Conservation (phyloP, 108 stramenopile genomes). For the Skeletonema potamos region DNA sequence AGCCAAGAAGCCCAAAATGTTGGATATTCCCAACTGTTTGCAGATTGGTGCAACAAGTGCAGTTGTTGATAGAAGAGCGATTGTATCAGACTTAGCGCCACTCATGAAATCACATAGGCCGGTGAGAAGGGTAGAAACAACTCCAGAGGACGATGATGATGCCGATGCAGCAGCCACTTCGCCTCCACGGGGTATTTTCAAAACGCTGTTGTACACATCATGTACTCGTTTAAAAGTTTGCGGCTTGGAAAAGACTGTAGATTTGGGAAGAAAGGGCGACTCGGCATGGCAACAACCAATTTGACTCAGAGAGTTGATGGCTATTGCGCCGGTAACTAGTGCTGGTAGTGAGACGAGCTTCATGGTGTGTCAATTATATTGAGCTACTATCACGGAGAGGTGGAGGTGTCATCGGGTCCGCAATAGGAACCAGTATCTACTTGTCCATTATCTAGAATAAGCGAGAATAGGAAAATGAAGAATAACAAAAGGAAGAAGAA, state of each 20-base stretch:
- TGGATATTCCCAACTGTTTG: constrained; percentile 77
- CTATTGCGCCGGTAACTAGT: background rate
- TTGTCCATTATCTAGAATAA: too few relatives aligned
- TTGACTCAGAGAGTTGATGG: background rate
- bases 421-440: too few relatives aligned
- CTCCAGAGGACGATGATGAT: constrained; percentile 10
- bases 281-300: background rate
- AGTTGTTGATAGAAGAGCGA: constrained; percentile 80
- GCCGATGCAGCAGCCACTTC: constrained; percentile 10
- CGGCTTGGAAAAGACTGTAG: background rate
- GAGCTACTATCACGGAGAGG: too few relatives aligned
- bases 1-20: constrained; percentile 88
- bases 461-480: too few relatives aligned
- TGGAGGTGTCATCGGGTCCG: too few relatives aligned
- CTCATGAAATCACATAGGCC: constrained; percentile 55
- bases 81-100: constrained; percentile 85
- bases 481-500: too few relatives aligned
- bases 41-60: constrained; percentile 86
- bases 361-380: background rate
- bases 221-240: background rate
- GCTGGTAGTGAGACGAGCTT: background rate
- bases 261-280: background rate
- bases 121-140: constrained; percentile 24
- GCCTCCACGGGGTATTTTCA: constrained; percentile 30
- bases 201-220: constrained; percentile 1